Percentiles rank a stretch among this genome's conserved stretches.
Conservation (phyloP, 139 green algal species). For the Tetradesmus obliquus region DNA sequence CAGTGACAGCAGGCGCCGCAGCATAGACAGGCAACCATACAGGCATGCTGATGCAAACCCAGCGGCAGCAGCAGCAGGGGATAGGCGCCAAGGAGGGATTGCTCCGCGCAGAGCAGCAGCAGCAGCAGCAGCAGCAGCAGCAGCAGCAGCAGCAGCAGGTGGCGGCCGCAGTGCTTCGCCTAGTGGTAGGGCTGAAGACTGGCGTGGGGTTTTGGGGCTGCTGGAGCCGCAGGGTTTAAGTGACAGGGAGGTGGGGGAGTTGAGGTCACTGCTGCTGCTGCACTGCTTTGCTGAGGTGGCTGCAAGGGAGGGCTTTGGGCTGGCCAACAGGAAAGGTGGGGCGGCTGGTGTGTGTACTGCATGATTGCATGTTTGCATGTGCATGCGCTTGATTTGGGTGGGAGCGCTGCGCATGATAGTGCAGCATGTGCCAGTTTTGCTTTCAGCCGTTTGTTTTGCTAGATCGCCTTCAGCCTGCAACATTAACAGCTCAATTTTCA, state of each 20-base stretch:
- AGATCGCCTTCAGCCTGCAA: no score
- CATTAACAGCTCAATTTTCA: no score
- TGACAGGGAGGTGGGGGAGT: neutral
- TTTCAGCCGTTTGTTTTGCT: neutral
- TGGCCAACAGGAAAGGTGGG: neutral
- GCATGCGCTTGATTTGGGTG: neutral
- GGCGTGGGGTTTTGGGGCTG: neutral
- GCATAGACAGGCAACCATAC: neutral
- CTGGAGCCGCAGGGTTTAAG: neutral
- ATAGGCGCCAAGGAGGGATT: neutral
- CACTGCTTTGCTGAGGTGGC: neutral
- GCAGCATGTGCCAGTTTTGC: neutral
- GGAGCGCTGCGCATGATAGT: neutral
- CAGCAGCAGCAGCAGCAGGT: neutral
- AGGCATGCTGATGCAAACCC: no score
- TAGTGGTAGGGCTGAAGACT: neutral
- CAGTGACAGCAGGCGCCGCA: neutral
- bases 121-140: neutral
- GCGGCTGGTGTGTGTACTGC: neutral
- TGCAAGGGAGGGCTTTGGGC: neutral
- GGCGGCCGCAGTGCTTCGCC: no score
- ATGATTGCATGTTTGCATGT: neutral
- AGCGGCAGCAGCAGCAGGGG: neutral
- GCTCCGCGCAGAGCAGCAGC: neutral
- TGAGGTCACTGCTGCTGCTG: slow-evolving; percentile 32